Evolutionary conservation across 2,329 filamentous ascomycete species (phyloP), one percentile per base, ranked within the genome.

Genomic region (Alternaria sp.): DNA sequence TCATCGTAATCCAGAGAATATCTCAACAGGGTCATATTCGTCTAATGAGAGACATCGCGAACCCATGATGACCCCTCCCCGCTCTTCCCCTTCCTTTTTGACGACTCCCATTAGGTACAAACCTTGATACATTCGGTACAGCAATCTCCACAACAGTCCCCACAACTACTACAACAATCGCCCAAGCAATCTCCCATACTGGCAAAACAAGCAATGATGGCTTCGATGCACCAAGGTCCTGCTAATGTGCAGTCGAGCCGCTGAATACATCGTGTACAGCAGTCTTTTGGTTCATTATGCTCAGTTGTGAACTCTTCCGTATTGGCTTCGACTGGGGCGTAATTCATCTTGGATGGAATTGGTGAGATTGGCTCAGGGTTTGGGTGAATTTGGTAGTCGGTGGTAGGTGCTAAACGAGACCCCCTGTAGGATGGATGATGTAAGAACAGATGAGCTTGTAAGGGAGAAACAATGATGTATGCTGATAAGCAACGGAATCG

Each of bases 331-430:
- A 62, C 36, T 1, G 63, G 63, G n/a, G 60, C 57, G 60, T 71
- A 71, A 5, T 69, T 62, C 68, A 71, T 50, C 14, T 65, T 41
- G 56, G 3, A 36, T 53, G 56, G 5, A 27, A 50, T 45, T 53
- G 38, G 32, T 6, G 10, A 57, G 30, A 11, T 49, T 41, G 20
- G 36, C n/a, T 38, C 18, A 43, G 40, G 30, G 27, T 27, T 11
- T 34, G 44, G 52, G 10, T 18, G 40, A 34, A 28, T 38, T 48
- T 49, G 44, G 43, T 30, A n/a, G 16, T n/a, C 20, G 20, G 30
- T 43, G 22, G 40, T 44, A 14, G 30, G 22, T 48, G 45, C 36
- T 40, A 18, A 34, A 25, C 28, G 57, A 49, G 38, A 53, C 20
- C 38, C 41, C 44, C 32, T 14, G 12, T 40, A 41, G 16, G 34